These are phyloP conservation scores for Euryodendron excelsum DNA, from an alignment of 148 eudicot species.

Conservation along the genomic window DNA sequence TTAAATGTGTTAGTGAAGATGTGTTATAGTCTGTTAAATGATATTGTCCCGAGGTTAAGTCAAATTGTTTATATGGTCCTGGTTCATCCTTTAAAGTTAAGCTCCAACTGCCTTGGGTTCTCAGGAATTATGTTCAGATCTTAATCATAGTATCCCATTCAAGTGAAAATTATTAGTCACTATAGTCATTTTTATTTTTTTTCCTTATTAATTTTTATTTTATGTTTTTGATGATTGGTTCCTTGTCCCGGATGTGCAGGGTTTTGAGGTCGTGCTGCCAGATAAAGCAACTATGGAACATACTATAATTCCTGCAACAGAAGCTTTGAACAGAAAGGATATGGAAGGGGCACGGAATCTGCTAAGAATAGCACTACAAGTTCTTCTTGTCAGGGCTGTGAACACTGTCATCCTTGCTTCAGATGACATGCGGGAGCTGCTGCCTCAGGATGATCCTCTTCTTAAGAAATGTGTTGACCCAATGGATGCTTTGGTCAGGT, in stretches of 20 bases:
- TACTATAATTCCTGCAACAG: conserved; percentile 54
- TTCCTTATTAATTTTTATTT: too few relatives aligned
- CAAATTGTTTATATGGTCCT: neutral
- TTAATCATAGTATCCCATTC: too few relatives aligned
- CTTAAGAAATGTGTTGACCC: conserved; percentile 67
- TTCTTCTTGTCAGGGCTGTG: conserved; percentile 69
- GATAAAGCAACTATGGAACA: conserved; percentile 77
- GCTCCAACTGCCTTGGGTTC: neutral
- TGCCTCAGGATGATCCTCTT: conserved; percentile 70
- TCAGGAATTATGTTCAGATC: too few relatives aligned
- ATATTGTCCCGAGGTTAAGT: too few relatives aligned
- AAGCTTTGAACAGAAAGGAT: conserved; percentile 60
- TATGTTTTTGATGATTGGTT: too few relatives aligned
- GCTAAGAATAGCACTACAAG: conserved; percentile 64
- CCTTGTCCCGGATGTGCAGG: conserved; percentile 29
- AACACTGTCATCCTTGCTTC: conserved; percentile 61
- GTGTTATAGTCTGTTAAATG: too few relatives aligned
- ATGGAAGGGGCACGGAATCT: conserved; percentile 64
- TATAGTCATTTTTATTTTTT: too few relatives aligned
- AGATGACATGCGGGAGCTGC: conserved; percentile 48
- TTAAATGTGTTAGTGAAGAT: too few relatives aligned
- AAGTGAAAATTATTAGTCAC: too few relatives aligned
- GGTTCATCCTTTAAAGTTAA: neutral
- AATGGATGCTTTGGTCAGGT: conserved; percentile 63
- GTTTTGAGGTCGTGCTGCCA: conserved; percentile 71